phyloP scores from a whole-genome alignment of 208 protist species.

The Trypanosoma conorhini region DNA sequence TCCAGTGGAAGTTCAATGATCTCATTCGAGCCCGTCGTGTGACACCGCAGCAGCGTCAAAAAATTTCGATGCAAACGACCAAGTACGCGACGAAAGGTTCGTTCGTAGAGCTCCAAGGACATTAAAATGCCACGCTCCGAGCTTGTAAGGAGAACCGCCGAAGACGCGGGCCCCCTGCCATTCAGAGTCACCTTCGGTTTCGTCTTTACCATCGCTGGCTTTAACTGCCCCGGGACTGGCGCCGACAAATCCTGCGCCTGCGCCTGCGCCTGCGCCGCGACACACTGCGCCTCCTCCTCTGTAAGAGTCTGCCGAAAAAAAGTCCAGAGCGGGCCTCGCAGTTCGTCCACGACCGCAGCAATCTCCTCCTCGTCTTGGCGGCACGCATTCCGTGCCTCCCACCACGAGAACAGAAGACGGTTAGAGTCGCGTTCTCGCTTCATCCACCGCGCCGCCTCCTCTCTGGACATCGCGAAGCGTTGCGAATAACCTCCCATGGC shows the following conservation, averaged over 20 bases:
- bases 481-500: slow-evolving; percentile 17
- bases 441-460: slow-evolving; percentile 8
- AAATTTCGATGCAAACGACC: slow-evolving; percentile 22
- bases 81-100: slow-evolving; percentile 22
- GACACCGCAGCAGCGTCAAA: slow-evolving; percentile 20
- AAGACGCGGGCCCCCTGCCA: neutral
- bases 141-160: neutral
- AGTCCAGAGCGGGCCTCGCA: slow-evolving; percentile 40
- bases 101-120: slow-evolving; percentile 27
- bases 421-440: slow-evolving; percentile 23
- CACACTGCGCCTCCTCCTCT: slow-evolving; percentile 51
- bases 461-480: slow-evolving; percentile 10
- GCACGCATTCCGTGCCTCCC: slow-evolving; percentile 47
- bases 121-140: slow-evolving; percentile 27
- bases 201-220: slow-evolving; percentile 9
- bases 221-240: neutral
- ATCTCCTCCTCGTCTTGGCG: slow-evolving; percentile 32
- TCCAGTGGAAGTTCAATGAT: slow-evolving; percentile 13
- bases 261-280: slow-evolving; percentile 30
- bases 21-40: slow-evolving; percentile 4
- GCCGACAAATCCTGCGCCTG: slow-evolving; percentile 11
- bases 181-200: neutral
- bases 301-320: slow-evolving; percentile 47
- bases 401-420: slow-evolving; percentile 51
- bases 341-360: slow-evolving; percentile 29